Evolutionary conservation across 2,329 filamentous ascomycete species (phyloP).

Genomic region (Keithomyces neogunnii): DNA sequence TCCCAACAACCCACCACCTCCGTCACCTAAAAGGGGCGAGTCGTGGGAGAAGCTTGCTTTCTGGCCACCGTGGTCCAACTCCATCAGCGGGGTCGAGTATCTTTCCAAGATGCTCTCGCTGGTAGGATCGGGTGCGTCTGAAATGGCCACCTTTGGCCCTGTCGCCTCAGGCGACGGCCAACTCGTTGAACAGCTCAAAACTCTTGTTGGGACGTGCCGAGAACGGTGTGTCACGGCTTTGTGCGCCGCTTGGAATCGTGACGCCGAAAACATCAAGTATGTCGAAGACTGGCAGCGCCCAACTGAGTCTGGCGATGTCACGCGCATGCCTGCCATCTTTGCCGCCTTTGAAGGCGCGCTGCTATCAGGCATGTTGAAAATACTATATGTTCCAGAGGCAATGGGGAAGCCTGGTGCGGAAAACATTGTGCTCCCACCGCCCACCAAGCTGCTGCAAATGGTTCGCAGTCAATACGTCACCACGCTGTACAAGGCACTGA

Average conservation of each 20-base stretch:
- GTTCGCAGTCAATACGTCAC: constrained; percentile 88
- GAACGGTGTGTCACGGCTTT: constrained; percentile 81
- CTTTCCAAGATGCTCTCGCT: constrained; percentile 73
- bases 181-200: constrained; percentile 63
- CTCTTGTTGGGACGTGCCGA: constrained; percentile 67
- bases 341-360: constrained; percentile 76
- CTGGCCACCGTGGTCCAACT: constrained; percentile 91
- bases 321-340: constrained; percentile 83
- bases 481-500: constrained; percentile 87
- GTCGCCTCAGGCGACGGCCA: constrained; percentile 47
- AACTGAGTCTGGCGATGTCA: constrained; percentile 74
- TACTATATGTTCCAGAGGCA: constrained; percentile 85
- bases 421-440: constrained; percentile 77
- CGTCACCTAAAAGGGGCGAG: constrained; percentile 71
- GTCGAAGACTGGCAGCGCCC: constrained; percentile 91
- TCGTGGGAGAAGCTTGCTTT: constrained; percentile 92
- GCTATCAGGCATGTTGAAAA: constrained; percentile 83
- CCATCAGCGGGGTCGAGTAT: constrained; percentile 85
- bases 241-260: constrained; percentile 85
- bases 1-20: constrained; percentile 64
- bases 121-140: constrained; percentile 78
- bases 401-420: constrained; percentile 63
- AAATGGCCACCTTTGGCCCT: constrained; percentile 69
- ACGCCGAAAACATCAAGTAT: constrained; percentile 85
- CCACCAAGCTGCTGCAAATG: constrained; percentile 80